Percentiles rank a stretch among this genome's conserved stretches.
These are phyloP conservation scores for Candida pseudocylindracea DNA, from an alignment of 1,139 yeast genomes.

Conservation along the genomic window DNA sequence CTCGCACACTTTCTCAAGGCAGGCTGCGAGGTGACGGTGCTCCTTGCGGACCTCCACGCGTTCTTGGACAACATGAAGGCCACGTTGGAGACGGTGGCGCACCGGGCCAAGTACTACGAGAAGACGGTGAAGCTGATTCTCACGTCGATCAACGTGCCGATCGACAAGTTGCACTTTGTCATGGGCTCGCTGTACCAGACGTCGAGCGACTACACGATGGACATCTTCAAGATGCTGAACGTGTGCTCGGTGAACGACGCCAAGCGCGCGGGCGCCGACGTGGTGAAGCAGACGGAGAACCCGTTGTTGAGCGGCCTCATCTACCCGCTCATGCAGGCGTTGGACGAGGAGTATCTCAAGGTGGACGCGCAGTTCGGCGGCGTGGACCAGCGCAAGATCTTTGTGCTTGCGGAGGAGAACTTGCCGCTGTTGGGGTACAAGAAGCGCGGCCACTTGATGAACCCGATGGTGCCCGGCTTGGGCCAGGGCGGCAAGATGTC, in stretches of 20 bases:
- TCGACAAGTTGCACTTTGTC: conserved; percentile 66
- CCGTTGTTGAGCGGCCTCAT: conserved; percentile 86
- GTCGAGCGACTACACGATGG: conserved; percentile 60
- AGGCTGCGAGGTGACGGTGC: conserved; percentile 83
- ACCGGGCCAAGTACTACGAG: conserved; percentile 84
- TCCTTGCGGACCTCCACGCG: conserved; percentile 94
- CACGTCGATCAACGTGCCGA: conserved; percentile 72
- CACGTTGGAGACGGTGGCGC: conserved; percentile 72
- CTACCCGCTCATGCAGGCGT: conserved; percentile 96
- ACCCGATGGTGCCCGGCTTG: conserved; percentile 96
- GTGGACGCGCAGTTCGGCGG: conserved; percentile 97
- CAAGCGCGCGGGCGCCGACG: conserved; percentile 98
- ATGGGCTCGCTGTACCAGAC: conserved; percentile 81
- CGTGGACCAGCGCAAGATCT: conserved; percentile 95
- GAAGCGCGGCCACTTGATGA: conserved; percentile 97
- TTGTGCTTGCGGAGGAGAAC: conserved; percentile 91
- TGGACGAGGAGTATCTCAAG: conserved; percentile 79
- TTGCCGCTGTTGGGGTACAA: conserved; percentile 74
- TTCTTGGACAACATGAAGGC: conserved; percentile 98
- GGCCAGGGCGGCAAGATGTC: conserved; percentile 98
- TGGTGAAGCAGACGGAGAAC: conserved; percentile 89
- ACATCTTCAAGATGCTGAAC: conserved; percentile 66
- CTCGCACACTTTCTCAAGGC: conserved; percentile 89
- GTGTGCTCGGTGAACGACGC: conserved; percentile 85
- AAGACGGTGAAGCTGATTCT: conserved; percentile 63